These are phyloP conservation scores for Exophiala dermatitidis DNA, from an alignment of 2,329 filamentous ascomycete genomes.

Conservation along the genomic window DNA sequence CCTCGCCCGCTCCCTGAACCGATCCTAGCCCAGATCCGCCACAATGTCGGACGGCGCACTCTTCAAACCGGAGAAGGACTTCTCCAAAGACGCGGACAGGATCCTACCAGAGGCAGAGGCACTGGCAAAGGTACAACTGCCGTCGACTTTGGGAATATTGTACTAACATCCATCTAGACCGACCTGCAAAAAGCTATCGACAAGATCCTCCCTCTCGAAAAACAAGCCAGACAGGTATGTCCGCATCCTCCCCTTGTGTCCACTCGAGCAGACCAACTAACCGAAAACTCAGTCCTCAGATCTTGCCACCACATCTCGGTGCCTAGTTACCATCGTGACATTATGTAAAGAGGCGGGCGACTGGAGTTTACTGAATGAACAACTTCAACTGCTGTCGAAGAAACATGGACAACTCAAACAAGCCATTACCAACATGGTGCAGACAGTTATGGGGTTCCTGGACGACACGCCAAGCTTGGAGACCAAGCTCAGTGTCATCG, in stretches of 20 bases:
- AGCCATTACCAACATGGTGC: slow-evolving; percentile 97
- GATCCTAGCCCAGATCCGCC: slow-evolving; percentile 25
- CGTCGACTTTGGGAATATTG: neutral
- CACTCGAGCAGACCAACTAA: slow-evolving; percentile 9
- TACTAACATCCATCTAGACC: slow-evolving; percentile 32
- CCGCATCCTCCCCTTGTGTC: neutral
- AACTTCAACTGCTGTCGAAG: slow-evolving; percentile 91
- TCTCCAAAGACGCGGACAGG: slow-evolving; percentile 89
- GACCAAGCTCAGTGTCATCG: slow-evolving; percentile 86
- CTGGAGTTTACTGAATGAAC: slow-evolving; percentile 93
- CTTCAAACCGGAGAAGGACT: slow-evolving; percentile 97
- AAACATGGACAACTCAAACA: slow-evolving; percentile 99
- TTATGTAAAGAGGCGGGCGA: slow-evolving; percentile 89
- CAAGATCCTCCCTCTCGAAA: slow-evolving; percentile 85
- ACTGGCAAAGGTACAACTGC: slow-evolving; percentile 65
- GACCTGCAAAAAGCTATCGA: slow-evolving; percentile 85
- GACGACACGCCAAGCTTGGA: slow-evolving; percentile 77
- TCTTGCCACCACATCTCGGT: slow-evolving; percentile 84
- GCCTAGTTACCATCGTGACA: slow-evolving; percentile 81
- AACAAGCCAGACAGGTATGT: slow-evolving; percentile 87
- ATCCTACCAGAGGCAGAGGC: slow-evolving; percentile 84
- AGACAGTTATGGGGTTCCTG: slow-evolving; percentile 87
- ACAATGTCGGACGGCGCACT: slow-evolving; percentile 72
- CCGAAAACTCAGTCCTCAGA: slow-evolving; percentile 66
- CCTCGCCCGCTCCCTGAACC: neutral